A percentile compares a stretch with the other conserved stretches of the same genome.
phyloP scores from a whole-genome alignment of 768 basidiomycete genomes.

The Mrakia hoshinonis region DNA sequence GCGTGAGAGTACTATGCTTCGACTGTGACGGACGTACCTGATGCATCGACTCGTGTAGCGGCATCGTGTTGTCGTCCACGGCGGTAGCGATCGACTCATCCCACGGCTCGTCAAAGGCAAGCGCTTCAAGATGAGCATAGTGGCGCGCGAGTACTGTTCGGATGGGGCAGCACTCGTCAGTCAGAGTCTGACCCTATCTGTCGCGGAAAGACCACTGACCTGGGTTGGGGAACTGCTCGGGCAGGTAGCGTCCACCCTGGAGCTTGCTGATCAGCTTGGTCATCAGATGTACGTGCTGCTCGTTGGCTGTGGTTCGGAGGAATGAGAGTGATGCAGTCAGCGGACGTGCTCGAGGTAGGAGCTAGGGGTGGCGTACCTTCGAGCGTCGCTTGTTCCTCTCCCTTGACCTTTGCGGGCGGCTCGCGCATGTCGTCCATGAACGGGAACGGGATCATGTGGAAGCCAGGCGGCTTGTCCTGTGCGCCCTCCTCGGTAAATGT shows the following conservation, averaged over 20 bases:
- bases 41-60: conserved; percentile 68
- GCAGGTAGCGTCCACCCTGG: conserved; percentile 72
- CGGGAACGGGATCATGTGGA: conserved; percentile 86
- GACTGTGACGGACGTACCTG: conserved; percentile 47
- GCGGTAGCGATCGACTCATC: conserved; percentile 50
- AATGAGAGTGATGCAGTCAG: neutral
- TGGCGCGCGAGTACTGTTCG: conserved; percentile 67
- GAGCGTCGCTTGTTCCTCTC: neutral
- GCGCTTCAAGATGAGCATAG: conserved; percentile 81
- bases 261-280: conserved; percentile 56
- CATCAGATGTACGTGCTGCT: conserved; percentile 19
- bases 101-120: conserved; percentile 84
- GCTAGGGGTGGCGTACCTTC: neutral
- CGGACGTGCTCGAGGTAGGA: too few relatives aligned
- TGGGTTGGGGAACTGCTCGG: conserved; percentile 55
- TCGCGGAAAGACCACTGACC: conserved; percentile 45
- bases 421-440: conserved; percentile 88
- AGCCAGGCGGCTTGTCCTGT: conserved; percentile 70
- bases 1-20: conserved; percentile 15
- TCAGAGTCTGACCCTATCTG: neutral
- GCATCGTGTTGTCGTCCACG: conserved; percentile 74
- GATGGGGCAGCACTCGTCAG: neutral
- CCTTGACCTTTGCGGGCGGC: conserved; percentile 54
- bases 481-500: conserved; percentile 46
- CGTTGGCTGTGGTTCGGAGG: conserved; percentile 12